Evolutionary conservation across 305 asterid genomes (phyloP).

Genomic region (Nicotiana rustica): DNA sequence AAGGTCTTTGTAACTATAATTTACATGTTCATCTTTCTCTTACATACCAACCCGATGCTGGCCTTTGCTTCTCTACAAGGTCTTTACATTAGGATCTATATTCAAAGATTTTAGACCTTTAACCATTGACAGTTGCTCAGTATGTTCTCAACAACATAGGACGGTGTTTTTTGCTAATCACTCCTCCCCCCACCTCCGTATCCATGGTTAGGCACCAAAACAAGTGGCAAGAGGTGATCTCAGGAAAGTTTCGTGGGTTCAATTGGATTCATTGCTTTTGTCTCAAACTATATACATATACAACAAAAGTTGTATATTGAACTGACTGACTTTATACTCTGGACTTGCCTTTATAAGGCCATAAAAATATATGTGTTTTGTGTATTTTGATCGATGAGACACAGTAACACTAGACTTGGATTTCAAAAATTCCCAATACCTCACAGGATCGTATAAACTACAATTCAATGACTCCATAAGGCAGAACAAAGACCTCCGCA

Average conservation of each 20-base stretch:
- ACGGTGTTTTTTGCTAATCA: neutral
- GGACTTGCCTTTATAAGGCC: too few relatives aligned
- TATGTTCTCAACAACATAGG: neutral
- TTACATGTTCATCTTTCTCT: neutral
- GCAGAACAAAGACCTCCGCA: neutral
- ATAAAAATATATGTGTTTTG: too few relatives aligned
- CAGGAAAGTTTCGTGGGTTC: neutral
- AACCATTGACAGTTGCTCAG: neutral
- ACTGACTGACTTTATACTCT: too few relatives aligned
- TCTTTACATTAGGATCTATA: neutral
- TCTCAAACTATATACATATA: neutral
- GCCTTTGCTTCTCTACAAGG: too few relatives aligned
- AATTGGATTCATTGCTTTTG: neutral
- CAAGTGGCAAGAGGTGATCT: neutral
- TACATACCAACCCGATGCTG: neutral
- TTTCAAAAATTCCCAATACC: neutral
- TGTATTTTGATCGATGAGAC: too few relatives aligned
- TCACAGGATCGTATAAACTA: neutral
- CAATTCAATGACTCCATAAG: neutral
- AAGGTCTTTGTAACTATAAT: neutral
- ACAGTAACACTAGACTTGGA: too few relatives aligned
- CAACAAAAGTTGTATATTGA: neutral
- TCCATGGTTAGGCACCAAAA: neutral
- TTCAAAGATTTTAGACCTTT: neutral
- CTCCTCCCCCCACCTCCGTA: neutral